Evolutionary conservation across 2,329 filamentous ascomycete genomes (phyloP).

Genomic region (Karstenula rhodostoma): DNA sequence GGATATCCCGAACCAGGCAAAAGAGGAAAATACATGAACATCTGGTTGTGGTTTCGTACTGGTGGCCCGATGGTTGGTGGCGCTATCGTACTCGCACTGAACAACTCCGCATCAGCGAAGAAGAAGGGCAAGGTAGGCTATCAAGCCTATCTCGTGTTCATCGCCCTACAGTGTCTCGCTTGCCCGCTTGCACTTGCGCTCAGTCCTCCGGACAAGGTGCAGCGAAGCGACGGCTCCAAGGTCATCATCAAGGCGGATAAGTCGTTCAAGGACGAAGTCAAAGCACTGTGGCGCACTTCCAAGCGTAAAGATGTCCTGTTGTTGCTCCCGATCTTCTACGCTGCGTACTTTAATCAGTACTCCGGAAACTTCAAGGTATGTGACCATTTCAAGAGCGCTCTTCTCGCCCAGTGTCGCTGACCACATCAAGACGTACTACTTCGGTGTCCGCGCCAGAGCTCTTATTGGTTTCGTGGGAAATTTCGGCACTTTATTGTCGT

Average conservation of each 20-base stretch:
- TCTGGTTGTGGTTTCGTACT: conserved; percentile 61
- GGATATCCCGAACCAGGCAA: conserved; percentile 40
- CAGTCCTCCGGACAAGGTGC: conserved; percentile 53
- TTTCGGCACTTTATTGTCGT: conserved; percentile 54
- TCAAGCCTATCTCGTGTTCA: conserved; percentile 55
- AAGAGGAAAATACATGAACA: conserved; percentile 56
- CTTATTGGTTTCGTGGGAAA: conserved; percentile 58
- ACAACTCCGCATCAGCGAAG: conserved; percentile 43
- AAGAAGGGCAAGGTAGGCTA: conserved; percentile 45
- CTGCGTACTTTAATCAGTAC: conserved; percentile 57
- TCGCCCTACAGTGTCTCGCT: conserved; percentile 50
- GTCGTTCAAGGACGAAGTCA: conserved; percentile 52
- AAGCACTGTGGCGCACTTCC: conserved; percentile 45
- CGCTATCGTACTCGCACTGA: conserved; percentile 57
- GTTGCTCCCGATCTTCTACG: conserved; percentile 56
- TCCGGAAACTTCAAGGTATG: conserved; percentile 45
- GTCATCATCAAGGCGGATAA: conserved; percentile 50
- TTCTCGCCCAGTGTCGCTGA: conserved; percentile 27
- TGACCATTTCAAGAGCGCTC: background rate
- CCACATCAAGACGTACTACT: conserved; percentile 56
- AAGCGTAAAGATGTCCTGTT: conserved; percentile 47
- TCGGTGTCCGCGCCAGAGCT: conserved; percentile 57
- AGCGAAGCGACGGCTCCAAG: conserved; percentile 51
- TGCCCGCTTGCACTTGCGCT: conserved; percentile 52
- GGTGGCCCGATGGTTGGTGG: conserved; percentile 60